Evolutionary conservation across 2,329 filamentous ascomycete genomes (phyloP).

Genomic region (Bertia moriformis): DNA sequence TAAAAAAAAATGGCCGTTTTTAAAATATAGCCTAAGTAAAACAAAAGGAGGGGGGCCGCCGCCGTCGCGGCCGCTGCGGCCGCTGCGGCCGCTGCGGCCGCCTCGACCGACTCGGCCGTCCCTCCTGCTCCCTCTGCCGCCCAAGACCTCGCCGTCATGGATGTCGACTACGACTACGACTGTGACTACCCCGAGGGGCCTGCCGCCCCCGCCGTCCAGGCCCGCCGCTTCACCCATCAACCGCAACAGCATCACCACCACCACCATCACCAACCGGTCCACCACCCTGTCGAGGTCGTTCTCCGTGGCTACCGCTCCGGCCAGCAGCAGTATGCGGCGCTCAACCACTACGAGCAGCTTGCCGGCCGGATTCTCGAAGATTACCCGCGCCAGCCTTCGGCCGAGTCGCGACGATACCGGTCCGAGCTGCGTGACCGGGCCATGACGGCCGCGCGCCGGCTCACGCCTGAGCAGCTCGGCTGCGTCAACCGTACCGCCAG

Average conservation of each 20-base stretch:
- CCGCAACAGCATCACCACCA: too few species aligned
- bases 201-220: constrained; percentile 6
- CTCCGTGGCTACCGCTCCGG: constrained; percentile 63
- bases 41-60: too few species aligned
- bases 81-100: too few species aligned
- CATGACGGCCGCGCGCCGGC: constrained; percentile 45
- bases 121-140: too few species aligned
- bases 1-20: too few species aligned
- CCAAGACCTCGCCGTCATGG: too few species aligned
- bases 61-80: too few species aligned
- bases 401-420: constrained; percentile 56
- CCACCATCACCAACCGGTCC: constrained; percentile 13
- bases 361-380: constrained; percentile 83
- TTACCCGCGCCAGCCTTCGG: constrained; percentile 73
- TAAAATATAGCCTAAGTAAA: too few species aligned
- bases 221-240: constrained; percentile 6
- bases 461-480: constrained; percentile 59
- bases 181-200: constrained; percentile 14
- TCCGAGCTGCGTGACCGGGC: constrained; percentile 61
- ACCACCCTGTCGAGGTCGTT: constrained; percentile 60
- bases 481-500: constrained; percentile 72
- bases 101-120: too few species aligned
- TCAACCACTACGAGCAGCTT: constrained; percentile 76
- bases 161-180: too few species aligned
- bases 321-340: constrained; percentile 66